These are phyloP conservation scores for Blastobotrys serpentis DNA, from an alignment of 1,139 yeast genomes.

Conservation along the genomic window DNA sequence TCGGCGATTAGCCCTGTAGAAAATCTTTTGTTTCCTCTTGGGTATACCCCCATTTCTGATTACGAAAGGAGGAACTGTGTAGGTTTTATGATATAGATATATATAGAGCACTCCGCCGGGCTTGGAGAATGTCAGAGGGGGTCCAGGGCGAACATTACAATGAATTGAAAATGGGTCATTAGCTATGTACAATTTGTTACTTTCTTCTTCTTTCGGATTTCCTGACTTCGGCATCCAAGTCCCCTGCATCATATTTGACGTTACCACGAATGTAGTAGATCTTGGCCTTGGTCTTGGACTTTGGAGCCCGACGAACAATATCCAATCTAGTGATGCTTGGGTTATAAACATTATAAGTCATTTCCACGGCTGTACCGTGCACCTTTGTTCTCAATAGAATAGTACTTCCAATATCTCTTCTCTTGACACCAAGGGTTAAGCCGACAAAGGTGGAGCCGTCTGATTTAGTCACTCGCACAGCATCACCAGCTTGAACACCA, in stretches of 20 bases:
- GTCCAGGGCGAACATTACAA: too few species aligned
- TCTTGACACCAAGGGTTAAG: conserved; percentile 70
- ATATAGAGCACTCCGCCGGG: too few species aligned
- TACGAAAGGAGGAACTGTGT: too few species aligned
- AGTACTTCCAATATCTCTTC: conserved; percentile 68
- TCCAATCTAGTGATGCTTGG: conserved; percentile 77
- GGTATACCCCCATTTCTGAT: too few species aligned
- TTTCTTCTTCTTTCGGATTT: conserved; percentile 29
- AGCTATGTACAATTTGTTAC: conserved; percentile 13
- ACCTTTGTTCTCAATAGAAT: conserved; percentile 76
- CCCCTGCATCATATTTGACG: conserved; percentile 77
- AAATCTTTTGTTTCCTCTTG: too few species aligned
- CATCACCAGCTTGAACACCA: conserved; percentile 72
- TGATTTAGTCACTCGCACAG: conserved; percentile 70
- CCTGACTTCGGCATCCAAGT: conserved; percentile 50
- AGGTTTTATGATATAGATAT: too few species aligned
- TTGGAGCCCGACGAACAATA: conserved; percentile 66
- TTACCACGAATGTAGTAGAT: conserved; percentile 82
- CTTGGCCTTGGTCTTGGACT: conserved; percentile 71
- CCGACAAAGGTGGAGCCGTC: conserved; percentile 74
- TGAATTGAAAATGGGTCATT: conserved; percentile 1
- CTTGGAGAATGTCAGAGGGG: too few species aligned
- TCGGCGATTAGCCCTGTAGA: too few species aligned
- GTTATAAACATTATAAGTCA: conserved; percentile 72
- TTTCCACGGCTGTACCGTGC: conserved; percentile 76